A percentile compares a stretch with the other conserved stretches of the same genome.
Evolutionary conservation across 2,329 filamentous ascomycete genomes (phyloP).

Genomic region (Rutstroemia sydowiana): DNA sequence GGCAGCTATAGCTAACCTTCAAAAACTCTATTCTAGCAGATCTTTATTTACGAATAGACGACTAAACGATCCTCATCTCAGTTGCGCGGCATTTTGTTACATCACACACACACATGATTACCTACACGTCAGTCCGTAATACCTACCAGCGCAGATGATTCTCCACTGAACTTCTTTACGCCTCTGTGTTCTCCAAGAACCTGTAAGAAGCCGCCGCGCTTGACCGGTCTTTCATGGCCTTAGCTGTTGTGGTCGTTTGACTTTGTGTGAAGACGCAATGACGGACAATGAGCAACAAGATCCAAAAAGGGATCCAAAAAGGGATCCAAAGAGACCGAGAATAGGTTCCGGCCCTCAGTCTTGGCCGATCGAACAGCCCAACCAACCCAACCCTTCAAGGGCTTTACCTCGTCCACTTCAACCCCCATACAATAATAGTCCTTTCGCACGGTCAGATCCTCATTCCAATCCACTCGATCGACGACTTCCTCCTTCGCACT

Average conservation of each 20-base stretch:
- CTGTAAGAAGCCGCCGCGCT: conserved; percentile 30
- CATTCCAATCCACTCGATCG: conserved; percentile 7
- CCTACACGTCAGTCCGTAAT: conserved; percentile 25
- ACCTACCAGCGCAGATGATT: conserved; percentile 26
- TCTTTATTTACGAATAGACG: neutral
- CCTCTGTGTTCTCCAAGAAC: conserved; percentile 24
- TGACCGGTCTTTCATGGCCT: conserved; percentile 33
- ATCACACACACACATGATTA: conserved; percentile 22
- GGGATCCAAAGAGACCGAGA: conserved; percentile 54
- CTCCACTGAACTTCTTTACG: conserved; percentile 19
- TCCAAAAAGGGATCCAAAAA: too few species aligned
- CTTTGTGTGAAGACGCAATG: conserved; percentile 34
- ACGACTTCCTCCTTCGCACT: conserved; percentile 46
- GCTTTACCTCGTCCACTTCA: conserved; percentile 36
- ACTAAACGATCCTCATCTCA: too few species aligned
- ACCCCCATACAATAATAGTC: conserved; percentile 34
- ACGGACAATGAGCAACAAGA: conserved; percentile 55
- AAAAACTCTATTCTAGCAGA: conserved; percentile 9
- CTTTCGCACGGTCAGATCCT: conserved; percentile 3
- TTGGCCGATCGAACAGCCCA: conserved; percentile 11
- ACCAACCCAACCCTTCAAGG: conserved; percentile 29
- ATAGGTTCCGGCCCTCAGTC: conserved; percentile 29
- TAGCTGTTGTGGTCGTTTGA: conserved; percentile 27
- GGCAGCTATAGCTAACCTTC: conserved; percentile 4
- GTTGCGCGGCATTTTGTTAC: conserved; percentile 18